phyloP scores from a whole-genome alignment of 306 rosid species.

The Trifolium fragiferum region DNA sequence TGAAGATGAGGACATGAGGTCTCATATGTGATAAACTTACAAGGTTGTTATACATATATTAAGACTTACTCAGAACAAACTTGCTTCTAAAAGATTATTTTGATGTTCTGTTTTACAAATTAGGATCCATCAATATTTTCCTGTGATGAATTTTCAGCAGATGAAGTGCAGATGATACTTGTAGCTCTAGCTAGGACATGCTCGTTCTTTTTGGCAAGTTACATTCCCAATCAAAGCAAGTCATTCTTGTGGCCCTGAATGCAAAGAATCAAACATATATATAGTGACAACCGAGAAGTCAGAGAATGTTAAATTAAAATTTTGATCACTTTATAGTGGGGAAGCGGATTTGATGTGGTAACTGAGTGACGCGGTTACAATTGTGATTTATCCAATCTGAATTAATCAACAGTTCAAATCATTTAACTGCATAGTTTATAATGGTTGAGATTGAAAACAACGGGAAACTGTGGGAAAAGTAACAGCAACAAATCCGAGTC shows the following conservation, averaged over 20 bases:
- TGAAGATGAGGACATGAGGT: not conserved
- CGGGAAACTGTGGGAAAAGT: too few species aligned
- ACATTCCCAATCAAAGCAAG: slow-evolving; percentile 29
- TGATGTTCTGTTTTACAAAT: slow-evolving; percentile 33
- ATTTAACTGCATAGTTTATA: too few species aligned
- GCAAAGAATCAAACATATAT: slow-evolving; percentile 29
- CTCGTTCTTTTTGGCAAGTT: slow-evolving; percentile 35
- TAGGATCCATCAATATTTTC: slow-evolving; percentile 31
- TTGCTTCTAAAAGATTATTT: slow-evolving; percentile 26
- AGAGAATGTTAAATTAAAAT: not conserved
- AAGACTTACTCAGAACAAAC: slow-evolving; percentile 40
- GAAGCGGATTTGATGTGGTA: too few species aligned
- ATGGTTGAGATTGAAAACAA: too few species aligned
- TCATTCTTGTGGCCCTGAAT: slow-evolving; percentile 37
- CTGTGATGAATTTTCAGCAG: slow-evolving; percentile 10
- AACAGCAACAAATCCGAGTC: too few species aligned
- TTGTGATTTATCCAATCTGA: too few species aligned
- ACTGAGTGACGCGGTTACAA: too few species aligned
- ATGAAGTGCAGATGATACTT: slow-evolving; percentile 37
- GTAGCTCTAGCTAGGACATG: slow-evolving; percentile 14
- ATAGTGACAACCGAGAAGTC: not conserved
- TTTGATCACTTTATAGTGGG: not conserved
- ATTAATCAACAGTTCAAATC: too few species aligned
- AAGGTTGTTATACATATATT: slow-evolving; percentile 35
- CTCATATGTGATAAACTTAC: slow-evolving; percentile 9